Evolutionary conservation across 2,329 filamentous ascomycete genomes (phyloP).

Genomic region (Whalleya microplaca): DNA sequence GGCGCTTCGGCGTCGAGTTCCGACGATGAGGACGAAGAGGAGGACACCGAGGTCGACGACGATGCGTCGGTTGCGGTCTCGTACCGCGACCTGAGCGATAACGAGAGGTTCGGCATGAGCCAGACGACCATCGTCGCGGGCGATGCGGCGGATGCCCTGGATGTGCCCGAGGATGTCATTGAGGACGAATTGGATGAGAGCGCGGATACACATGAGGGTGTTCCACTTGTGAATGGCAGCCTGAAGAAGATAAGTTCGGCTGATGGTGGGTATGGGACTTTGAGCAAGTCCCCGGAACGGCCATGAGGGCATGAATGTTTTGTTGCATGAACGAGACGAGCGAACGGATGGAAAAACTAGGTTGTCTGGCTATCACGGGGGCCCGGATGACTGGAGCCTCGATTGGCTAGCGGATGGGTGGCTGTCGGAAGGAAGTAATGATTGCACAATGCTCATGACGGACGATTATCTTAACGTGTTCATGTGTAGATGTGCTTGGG

Average conservation of each 20-base stretch:
- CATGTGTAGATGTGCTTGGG: neutral
- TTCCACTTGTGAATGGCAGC: neutral
- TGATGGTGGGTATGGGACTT: neutral
- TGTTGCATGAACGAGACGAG: neutral
- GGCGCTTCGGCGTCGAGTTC: constrained; percentile 24
- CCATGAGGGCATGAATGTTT: neutral
- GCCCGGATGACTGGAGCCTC: too few relatives aligned
- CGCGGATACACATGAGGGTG: neutral
- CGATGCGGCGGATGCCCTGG: constrained; percentile 2
- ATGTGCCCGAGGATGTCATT: neutral
- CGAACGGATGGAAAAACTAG: neutral
- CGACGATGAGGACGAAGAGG: constrained; percentile 34
- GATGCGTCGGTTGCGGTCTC: constrained; percentile 37
- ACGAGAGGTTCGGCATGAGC: constrained; percentile 11
- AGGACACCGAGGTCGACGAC: constrained; percentile 39
- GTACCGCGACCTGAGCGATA: constrained; percentile 27
- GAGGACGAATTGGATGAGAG: neutral
- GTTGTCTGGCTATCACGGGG: too few relatives aligned
- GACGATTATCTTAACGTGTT: neutral
- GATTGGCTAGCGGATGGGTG: too few relatives aligned
- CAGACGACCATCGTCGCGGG: constrained; percentile 11
- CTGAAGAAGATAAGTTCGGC: neutral
- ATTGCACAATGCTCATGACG: neutral
- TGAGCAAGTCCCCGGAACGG: neutral
- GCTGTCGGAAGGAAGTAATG: neutral